These are phyloP conservation scores for Trichoderma erinaceum DNA, from an alignment of 495 filamentous ascomycete species.

Conservation along the genomic window DNA sequence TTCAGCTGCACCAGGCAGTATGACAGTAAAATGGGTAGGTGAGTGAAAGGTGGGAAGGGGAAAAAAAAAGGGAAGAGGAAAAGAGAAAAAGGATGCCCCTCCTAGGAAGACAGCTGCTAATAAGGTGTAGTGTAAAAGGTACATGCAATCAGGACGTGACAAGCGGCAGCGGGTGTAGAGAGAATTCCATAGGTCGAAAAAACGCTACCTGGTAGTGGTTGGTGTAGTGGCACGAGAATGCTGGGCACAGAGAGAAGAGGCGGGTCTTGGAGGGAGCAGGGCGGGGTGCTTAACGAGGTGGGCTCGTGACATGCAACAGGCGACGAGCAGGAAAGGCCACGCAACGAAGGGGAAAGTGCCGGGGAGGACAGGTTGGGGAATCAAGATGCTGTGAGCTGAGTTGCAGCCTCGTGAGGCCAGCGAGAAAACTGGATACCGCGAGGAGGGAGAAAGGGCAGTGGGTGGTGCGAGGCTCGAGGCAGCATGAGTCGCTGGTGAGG, in stretches of 20 bases:
- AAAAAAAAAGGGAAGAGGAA: not conserved
- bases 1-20: slow-evolving; percentile 11
- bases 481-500: not conserved
- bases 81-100: not conserved
- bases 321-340: not conserved
- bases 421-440: not conserved
- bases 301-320: slow-evolving; percentile 12
- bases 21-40: slow-evolving; percentile 3
- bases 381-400: not conserved
- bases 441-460: not conserved
- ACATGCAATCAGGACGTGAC: slow-evolving; percentile 11
- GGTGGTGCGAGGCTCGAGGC: not conserved
- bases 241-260: slow-evolving; percentile 6
- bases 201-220: not conserved
- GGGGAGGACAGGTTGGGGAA: not conserved
- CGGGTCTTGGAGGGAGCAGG: slow-evolving; percentile 10
- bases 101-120: slow-evolving; percentile 2
- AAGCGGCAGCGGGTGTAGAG: slow-evolving; percentile 10
- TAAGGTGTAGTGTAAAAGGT: not conserved
- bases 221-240: slow-evolving; percentile 13
- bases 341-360: not conserved
- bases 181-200: slow-evolving; percentile 10
- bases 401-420: not conserved
- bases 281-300: slow-evolving; percentile 13
- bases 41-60: slow-evolving; percentile 2